These are phyloP conservation scores for Mycosphaerella arachidis DNA, from an alignment of 2,329 filamentous ascomycete species.

Conservation along the genomic window DNA sequence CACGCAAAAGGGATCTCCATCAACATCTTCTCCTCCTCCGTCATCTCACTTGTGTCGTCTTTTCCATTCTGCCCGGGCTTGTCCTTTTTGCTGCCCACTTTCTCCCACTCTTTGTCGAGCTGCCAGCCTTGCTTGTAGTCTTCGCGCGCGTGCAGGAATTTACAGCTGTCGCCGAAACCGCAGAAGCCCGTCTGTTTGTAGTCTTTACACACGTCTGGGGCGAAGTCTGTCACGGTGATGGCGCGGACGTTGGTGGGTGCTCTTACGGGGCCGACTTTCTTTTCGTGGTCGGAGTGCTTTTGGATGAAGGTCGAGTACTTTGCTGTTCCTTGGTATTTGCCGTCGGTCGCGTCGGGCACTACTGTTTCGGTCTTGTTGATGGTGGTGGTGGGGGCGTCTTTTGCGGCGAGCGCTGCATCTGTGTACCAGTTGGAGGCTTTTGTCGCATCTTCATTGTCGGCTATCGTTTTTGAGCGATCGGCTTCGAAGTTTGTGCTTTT, in stretches of 20 bases:
- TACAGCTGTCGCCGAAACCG: constrained; percentile 75
- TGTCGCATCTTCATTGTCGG: constrained; percentile 77
- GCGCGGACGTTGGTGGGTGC: constrained; percentile 84
- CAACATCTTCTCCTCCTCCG: constrained; percentile 65
- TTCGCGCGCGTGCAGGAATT: constrained; percentile 70
- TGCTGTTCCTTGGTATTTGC: constrained; percentile 71
- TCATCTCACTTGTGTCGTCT: constrained; percentile 35
- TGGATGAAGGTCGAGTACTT: constrained; percentile 71
- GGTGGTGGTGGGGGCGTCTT: constrained; percentile 13
- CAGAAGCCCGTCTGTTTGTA: constrained; percentile 76
- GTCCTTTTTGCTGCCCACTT: constrained; percentile 62
- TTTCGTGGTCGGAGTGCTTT: constrained; percentile 66
- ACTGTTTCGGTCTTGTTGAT: constrained; percentile 17
- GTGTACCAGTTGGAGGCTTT: constrained; percentile 89
- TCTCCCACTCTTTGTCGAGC: constrained; percentile 90
- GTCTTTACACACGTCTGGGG: constrained; percentile 92
- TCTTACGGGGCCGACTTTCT: constrained; percentile 77
- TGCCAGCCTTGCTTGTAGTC: constrained; percentile 93
- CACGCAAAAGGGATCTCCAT: constrained; percentile 87
- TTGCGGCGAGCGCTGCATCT: constrained; percentile 50
- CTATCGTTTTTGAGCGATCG: constrained; percentile 59
- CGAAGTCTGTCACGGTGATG: constrained; percentile 84
- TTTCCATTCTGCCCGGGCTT: constrained; percentile 52
- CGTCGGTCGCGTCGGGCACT: constrained; percentile 57
- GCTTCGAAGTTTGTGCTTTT: constrained; percentile 48